A percentile compares a stretch with the other conserved stretches of the same genome.
Evolutionary conservation across 1,284 basidiomycete genomes (phyloP).

Genomic region (Tilletiopsis washingtonensis): DNA sequence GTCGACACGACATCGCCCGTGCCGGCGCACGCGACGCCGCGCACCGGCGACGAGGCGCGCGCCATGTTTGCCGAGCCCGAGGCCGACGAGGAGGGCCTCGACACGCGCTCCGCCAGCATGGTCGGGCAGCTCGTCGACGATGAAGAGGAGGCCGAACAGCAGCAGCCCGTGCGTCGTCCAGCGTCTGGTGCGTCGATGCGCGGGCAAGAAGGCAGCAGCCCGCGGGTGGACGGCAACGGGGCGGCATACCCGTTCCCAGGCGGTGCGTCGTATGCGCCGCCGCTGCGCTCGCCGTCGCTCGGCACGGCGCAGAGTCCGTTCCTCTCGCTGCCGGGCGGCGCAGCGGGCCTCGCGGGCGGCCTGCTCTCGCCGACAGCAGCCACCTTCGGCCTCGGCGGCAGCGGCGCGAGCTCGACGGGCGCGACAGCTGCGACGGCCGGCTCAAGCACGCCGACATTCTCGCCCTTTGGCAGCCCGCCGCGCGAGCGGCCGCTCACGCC

Average conservation of each 20-base stretch:
- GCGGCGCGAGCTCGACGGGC: too few species aligned
- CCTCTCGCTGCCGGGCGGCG: not conserved
- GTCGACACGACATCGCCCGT: too few species aligned
- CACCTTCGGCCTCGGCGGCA: too few species aligned
- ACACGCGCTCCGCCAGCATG: not conserved
- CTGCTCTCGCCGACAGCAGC: not conserved
- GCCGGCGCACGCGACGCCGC: too few species aligned
- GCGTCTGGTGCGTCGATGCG: too few species aligned
- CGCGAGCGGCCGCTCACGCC: slow-evolving; percentile 9
- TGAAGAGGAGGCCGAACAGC: not conserved
- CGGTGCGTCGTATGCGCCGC: too few species aligned
- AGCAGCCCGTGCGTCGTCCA: too few species aligned
- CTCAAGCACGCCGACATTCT: not conserved
- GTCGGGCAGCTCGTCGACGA: not conserved
- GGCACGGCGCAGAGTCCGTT: not conserved
- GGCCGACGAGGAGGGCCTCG: too few species aligned
- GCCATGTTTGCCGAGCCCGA: too few species aligned
- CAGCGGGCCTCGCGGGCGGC: not conserved
- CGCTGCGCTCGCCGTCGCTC: not conserved
- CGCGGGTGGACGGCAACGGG: not conserved
- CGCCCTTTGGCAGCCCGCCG: not conserved
- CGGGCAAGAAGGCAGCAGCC: not conserved
- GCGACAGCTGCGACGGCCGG: not conserved
- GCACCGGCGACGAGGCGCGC: too few species aligned
- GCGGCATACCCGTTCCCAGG: not conserved